Evolutionary conservation across 1,284 basidiomycete genomes (phyloP).

Genomic region (Puccinia brachypodii): DNA sequence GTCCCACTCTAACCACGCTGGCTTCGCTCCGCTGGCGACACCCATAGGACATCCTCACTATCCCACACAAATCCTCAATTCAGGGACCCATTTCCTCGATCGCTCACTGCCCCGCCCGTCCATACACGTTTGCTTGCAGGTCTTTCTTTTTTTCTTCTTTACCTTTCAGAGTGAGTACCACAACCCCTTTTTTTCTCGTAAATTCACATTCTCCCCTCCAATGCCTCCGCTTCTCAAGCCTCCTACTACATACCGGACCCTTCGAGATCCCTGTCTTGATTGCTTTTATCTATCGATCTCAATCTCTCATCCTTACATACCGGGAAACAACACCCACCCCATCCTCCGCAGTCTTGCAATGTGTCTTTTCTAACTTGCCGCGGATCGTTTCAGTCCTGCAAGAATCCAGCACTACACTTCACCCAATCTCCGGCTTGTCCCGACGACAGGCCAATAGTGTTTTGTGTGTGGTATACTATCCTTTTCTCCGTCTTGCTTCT

Average conservation of each 20-base stretch:
- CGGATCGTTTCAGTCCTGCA: neutral
- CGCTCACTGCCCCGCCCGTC: neutral
- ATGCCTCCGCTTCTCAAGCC: neutral
- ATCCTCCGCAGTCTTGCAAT: neutral
- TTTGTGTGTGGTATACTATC: neutral
- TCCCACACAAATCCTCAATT: no score
- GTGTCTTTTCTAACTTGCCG: conserved; percentile 8
- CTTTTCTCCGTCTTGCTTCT: neutral
- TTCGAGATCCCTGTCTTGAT: neutral
- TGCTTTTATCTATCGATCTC: neutral
- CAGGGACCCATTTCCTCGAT: neutral
- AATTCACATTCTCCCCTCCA: neutral
- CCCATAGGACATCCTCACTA: no score
- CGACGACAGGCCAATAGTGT: neutral
- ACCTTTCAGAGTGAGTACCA: neutral
- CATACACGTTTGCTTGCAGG: neutral
- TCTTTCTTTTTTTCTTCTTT: neutral
- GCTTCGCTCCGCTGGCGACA: no score
- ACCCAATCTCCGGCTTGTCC: conserved; percentile 22
- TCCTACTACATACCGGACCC: no score
- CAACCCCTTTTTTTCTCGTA: neutral
- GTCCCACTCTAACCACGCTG: no score
- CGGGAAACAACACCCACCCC: neutral
- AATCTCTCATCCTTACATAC: neutral
- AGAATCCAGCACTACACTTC: neutral